phyloP scores from a whole-genome alignment of 148 eudicot species.

The Agrostemma githago region DNA sequence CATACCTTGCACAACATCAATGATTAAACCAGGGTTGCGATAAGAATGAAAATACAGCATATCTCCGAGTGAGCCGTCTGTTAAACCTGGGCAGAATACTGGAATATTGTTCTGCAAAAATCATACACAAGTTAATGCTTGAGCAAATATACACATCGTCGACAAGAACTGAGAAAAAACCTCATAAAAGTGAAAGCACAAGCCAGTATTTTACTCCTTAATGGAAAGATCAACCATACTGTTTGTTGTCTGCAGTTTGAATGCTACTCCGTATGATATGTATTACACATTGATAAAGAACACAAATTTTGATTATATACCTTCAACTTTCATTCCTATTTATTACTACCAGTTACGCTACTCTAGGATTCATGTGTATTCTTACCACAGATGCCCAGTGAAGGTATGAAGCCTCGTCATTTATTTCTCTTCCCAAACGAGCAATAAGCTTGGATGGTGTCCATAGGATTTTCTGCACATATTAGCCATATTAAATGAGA shows the following conservation, averaged over 20 bases:
- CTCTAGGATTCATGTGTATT: not conserved
- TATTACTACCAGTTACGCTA: not conserved
- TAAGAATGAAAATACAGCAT: constrained; percentile 87
- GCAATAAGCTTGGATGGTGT: constrained; percentile 89
- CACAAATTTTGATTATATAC: not conserved
- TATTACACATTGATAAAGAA: not conserved
- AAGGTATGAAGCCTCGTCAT: constrained; percentile 79
- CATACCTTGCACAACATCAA: constrained; percentile 83
- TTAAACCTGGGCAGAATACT: constrained; percentile 83
- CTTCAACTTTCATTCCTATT: too few relatives aligned
- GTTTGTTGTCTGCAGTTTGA: too few relatives aligned
- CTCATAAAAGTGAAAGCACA: too few relatives aligned
- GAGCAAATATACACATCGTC: not conserved
- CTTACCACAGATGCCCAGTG: constrained; percentile 92
- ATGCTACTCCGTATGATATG: not conserved
- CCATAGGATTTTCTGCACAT: constrained; percentile 64
- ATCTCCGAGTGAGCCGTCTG: constrained; percentile 95
- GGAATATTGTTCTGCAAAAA: constrained; percentile 68
- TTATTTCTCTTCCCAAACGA: constrained; percentile 93
- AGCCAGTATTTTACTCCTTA: too few relatives aligned
- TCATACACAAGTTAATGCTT: not conserved
- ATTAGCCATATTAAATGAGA: not conserved
- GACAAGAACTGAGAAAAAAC: not conserved
- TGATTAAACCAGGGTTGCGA: constrained; percentile 66
- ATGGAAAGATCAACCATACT: too few relatives aligned